Conservation (phyloP, 805 yeast genomes). For the Yarrowia sp. region DNA sequence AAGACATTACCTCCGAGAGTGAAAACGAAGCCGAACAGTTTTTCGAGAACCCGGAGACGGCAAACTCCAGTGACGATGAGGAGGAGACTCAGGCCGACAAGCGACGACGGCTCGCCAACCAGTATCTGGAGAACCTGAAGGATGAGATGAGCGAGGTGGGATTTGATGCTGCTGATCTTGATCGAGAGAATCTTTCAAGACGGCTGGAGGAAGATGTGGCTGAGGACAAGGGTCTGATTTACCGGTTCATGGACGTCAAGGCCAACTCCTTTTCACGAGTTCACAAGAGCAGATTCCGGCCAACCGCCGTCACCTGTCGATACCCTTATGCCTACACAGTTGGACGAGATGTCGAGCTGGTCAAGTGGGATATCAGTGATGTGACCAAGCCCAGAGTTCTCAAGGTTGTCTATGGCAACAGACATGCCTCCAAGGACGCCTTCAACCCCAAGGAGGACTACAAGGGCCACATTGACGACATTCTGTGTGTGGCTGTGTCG, state of each 20-base stretch:
- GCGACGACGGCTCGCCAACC: conserved; percentile 89
- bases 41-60: conserved; percentile 26
- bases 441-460: conserved; percentile 47
- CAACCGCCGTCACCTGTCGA: conserved; percentile 47
- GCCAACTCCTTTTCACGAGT: conserved; percentile 23
- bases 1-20: conserved; percentile 31
- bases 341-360: conserved; percentile 74
- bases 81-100: conserved; percentile 87
- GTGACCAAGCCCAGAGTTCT: conserved; percentile 60
- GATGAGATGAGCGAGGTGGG: conserved; percentile 47
- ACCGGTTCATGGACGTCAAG: conserved; percentile 47
- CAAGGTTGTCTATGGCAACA: conserved; percentile 56
- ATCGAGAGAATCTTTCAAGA: conserved; percentile 75
- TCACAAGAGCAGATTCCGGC: conserved; percentile 10
- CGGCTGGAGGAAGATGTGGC: conserved; percentile 86
- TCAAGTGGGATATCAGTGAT: conserved; percentile 71
- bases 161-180: conserved; percentile 89
- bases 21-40: conserved; percentile 28
- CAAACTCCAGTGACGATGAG: conserved; percentile 62
- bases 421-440: conserved; percentile 29
- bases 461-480: conserved; percentile 74
- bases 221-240: conserved; percentile 80
- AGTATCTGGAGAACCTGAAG: conserved; percentile 77
- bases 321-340: conserved; percentile 70
- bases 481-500: conserved; percentile 73